A percentile compares a stretch with the other conserved stretches of the same genome.
Evolutionary conservation across 495 filamentous ascomycete genomes (phyloP).

Genomic region (Penicillium ochrochloron): DNA sequence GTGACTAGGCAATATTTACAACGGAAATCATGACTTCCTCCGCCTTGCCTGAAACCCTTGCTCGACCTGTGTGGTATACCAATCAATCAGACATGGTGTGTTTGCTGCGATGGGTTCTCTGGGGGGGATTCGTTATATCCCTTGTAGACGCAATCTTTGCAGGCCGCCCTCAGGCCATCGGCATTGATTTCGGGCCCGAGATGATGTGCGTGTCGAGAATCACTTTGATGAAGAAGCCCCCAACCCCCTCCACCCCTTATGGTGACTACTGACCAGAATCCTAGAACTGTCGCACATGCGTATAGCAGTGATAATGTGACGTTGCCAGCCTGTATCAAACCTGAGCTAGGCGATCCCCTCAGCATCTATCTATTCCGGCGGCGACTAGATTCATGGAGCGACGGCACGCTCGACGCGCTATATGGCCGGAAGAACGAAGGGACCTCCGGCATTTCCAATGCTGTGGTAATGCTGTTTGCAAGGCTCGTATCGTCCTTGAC

Average conservation of each 20-base stretch:
- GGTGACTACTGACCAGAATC: constrained; percentile 12
- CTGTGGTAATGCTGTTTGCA: constrained; percentile 13
- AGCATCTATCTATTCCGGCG: constrained; percentile 9
- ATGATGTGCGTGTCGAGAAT: constrained; percentile 15
- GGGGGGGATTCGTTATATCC: constrained; percentile 4
- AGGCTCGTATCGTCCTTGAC: constrained; percentile 15
- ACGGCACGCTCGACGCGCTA: constrained; percentile 13
- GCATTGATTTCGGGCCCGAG: constrained; percentile 13
- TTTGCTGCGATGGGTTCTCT: no score
- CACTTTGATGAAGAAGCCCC: not conserved
- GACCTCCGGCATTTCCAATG: constrained; percentile 13
- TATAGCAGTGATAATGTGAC: constrained; percentile 15
- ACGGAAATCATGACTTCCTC: no score
- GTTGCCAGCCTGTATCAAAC: constrained; percentile 13
- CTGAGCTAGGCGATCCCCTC: constrained; percentile 14
- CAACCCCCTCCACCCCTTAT: not conserved
- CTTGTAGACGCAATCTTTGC: constrained; percentile 14
- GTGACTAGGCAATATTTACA: not conserved
- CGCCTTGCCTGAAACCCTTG: no score
- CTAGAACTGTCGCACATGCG: constrained; percentile 16
- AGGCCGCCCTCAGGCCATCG: constrained; percentile 13
- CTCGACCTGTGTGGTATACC: no score
- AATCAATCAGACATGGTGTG: no score
- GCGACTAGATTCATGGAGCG: constrained; percentile 14
- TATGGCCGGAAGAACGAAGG: constrained; percentile 14